These are phyloP conservation scores for Potentilla sterilis DNA, from an alignment of 306 rosid species.

Conservation along the genomic window DNA sequence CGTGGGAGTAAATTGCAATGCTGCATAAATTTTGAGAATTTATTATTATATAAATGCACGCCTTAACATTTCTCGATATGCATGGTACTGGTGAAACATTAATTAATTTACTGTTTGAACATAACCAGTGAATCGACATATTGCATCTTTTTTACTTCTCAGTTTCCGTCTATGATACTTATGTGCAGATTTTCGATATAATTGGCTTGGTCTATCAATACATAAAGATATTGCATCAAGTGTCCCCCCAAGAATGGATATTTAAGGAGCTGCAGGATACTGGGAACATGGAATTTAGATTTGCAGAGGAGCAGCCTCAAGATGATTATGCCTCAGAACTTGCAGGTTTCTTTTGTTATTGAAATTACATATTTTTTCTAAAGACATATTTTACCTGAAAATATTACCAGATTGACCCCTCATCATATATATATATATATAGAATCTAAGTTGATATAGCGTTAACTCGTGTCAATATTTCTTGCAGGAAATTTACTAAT, in stretches of 20 bases:
- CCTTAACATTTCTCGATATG: background rate
- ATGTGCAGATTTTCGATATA: constrained; percentile 69
- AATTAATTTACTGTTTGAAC: background rate
- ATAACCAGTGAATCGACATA: background rate
- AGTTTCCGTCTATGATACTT: constrained; percentile 23
- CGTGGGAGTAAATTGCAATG: constrained; percentile 28
- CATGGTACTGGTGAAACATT: constrained; percentile 24
- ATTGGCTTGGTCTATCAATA: constrained; percentile 83
- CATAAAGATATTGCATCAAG: constrained; percentile 62
- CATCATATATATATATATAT: background rate
- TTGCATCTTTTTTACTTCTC: constrained; percentile 16
- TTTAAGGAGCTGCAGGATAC: constrained; percentile 88
- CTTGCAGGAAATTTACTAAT: constrained; percentile 65
- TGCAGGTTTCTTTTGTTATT: constrained; percentile 51
- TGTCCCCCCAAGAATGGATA: constrained; percentile 93
- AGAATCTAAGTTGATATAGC: background rate
- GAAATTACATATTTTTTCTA: background rate
- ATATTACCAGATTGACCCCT: background rate
- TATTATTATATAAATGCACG: constrained; percentile 9
- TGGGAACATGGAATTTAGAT: constrained; percentile 93
- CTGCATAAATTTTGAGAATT: constrained; percentile 7
- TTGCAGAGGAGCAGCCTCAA: constrained; percentile 93
- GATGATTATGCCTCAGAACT: constrained; percentile 98
- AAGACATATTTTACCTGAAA: background rate
- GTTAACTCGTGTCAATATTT: constrained; percentile 29